Percentiles rank a stretch among this genome's conserved stretches.
phyloP scores from a whole-genome alignment of 352 stramenopile species.

The Pilasporangium apinafurcum region DNA sequence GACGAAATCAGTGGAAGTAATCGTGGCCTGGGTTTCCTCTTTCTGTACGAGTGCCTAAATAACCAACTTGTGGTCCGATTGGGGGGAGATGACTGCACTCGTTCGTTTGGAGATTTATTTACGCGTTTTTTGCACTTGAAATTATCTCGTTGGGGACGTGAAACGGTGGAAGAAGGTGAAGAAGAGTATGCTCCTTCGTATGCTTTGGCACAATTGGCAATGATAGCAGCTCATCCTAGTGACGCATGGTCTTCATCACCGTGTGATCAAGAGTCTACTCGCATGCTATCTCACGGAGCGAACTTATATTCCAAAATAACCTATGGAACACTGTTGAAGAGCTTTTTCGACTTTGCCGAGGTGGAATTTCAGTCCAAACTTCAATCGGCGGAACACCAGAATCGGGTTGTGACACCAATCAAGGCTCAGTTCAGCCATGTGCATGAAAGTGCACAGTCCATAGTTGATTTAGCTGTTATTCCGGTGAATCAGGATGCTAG shows the following conservation, averaged over 20 bases:
- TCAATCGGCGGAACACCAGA: constrained; percentile 43
- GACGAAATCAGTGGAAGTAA: constrained; percentile 83
- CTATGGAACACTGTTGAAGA: constrained; percentile 69
- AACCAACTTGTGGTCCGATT: constrained; percentile 56
- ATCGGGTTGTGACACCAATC: constrained; percentile 40
- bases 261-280: constrained; percentile 56
- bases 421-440: constrained; percentile 63
- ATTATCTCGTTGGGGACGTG: constrained; percentile 74
- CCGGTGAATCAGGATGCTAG: not conserved
- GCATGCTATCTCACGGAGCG: constrained; percentile 64
- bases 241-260: constrained; percentile 53
- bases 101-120: constrained; percentile 73
- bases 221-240: constrained; percentile 53
- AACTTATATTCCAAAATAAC: constrained; percentile 83
- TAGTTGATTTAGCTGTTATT: constrained; percentile 7
- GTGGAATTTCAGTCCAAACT: constrained; percentile 61
- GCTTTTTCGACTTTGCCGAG: constrained; percentile 77
- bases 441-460: constrained; percentile 30
- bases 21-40: constrained; percentile 68
- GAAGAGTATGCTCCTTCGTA: constrained; percentile 71
- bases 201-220: constrained; percentile 67
- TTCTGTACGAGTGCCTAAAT: constrained; percentile 81
- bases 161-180: constrained; percentile 81
- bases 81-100: constrained; percentile 62
- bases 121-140: constrained; percentile 80